phyloP scores from a whole-genome alignment of 805 yeast genomes.

The Candida loeiensis region DNA sequence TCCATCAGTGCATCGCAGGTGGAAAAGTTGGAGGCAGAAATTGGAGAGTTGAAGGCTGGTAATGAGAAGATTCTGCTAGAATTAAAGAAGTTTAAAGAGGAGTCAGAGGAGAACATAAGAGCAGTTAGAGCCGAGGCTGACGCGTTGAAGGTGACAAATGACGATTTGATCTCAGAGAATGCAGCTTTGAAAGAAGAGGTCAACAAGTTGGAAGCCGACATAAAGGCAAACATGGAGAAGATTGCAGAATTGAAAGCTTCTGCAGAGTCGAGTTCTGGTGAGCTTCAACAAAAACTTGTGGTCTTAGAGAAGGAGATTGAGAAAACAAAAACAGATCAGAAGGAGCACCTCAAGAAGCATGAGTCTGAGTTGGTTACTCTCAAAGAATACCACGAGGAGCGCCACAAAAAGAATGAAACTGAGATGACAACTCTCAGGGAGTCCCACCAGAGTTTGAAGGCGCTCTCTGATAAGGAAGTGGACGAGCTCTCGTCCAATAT shows the following conservation, averaged over 20 bases:
- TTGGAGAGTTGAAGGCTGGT: not conserved
- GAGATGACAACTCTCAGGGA: too few relatives aligned
- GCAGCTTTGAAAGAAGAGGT: slow-evolving; percentile 3
- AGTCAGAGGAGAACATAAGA: not conserved
- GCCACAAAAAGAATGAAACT: not conserved
- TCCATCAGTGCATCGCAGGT: slow-evolving; percentile 1
- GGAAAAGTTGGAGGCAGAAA: not conserved
- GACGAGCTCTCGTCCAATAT: not conserved
- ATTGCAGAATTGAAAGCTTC: not conserved
- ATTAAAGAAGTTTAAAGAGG: not conserved
- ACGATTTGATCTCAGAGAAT: slow-evolving; percentile 3
- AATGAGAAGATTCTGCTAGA: slow-evolving; percentile 3
- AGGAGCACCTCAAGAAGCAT: not conserved
- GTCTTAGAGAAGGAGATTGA: not conserved
- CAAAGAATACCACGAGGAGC: not conserved
- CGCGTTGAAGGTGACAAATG: not conserved
- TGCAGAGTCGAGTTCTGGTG: not conserved
- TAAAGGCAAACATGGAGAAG: not conserved
- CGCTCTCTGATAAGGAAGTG: not conserved
- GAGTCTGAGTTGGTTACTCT: slow-evolving; percentile 1
- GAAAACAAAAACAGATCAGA: not conserved
- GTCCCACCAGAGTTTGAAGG: not conserved
- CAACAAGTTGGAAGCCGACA: not conserved
- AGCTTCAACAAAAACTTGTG: not conserved
- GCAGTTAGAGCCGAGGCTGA: slow-evolving; percentile 1